A percentile compares a stretch with the other conserved stretches of the same genome.
Evolutionary conservation across 495 filamentous ascomycete species (phyloP).

Genomic region (Usnea hakonensis): DNA sequence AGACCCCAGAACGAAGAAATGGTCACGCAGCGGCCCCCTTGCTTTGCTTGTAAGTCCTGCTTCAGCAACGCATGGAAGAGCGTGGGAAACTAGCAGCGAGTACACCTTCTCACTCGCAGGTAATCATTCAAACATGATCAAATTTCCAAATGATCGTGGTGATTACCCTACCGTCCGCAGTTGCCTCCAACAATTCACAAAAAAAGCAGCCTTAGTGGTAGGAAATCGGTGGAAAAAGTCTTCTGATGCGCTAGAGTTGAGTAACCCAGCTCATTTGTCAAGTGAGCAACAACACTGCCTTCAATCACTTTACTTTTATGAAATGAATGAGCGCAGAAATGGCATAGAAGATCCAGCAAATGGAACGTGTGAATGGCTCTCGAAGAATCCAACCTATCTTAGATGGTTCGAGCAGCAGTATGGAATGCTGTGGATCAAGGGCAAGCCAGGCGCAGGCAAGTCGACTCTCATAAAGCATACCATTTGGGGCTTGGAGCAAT

Average conservation of each 20-base stretch:
- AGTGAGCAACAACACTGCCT: too few species aligned
- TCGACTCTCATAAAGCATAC: slow-evolving; percentile 18
- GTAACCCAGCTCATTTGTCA: too few species aligned
- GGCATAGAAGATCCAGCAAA: slow-evolving; percentile 8
- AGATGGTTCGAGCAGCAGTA: not conserved
- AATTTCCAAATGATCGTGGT: not conserved
- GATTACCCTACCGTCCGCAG: too few species aligned
- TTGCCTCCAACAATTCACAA: not conserved
- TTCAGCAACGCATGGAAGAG: not conserved
- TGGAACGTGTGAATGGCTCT: slow-evolving; percentile 15
- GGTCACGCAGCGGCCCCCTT: not conserved
- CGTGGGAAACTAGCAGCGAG: not conserved
- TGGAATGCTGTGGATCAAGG: slow-evolving; percentile 23
- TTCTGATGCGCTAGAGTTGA: too few species aligned
- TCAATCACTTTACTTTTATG: slow-evolving; percentile 10
- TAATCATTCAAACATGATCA: slow-evolving; percentile 1
- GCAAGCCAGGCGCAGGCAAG: slow-evolving; percentile 22
- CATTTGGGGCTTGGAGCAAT: not conserved
- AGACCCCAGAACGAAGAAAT: not conserved
- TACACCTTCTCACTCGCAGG: not conserved
- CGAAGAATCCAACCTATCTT: not conserved
- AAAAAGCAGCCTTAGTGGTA: not conserved
- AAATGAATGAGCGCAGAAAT: slow-evolving; percentile 14
- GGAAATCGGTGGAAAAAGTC: too few species aligned
- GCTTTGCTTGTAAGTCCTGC: not conserved